Percentiles rank a stretch among this genome's conserved stretches.
Evolutionary conservation across 176 grass and related monocot species (phyloP).

Genomic region (Stipa capillata): DNA sequence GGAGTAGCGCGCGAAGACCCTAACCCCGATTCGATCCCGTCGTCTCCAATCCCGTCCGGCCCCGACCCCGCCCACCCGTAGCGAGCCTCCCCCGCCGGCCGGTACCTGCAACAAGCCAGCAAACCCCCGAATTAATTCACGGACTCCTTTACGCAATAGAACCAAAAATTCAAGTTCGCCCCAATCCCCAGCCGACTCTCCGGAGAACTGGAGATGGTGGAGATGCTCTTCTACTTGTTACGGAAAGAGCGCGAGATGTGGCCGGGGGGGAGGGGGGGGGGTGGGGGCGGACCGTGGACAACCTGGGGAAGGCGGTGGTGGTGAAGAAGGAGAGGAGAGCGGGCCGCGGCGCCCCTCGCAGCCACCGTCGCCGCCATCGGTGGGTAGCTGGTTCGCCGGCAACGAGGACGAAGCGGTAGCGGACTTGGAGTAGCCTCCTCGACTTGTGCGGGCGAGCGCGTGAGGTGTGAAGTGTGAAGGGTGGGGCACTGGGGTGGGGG

Average conservation of each 20-base stretch:
- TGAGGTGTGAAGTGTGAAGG: neutral
- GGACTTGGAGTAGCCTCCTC: neutral
- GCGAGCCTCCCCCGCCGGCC: neutral
- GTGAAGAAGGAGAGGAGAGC: slow-evolving; percentile 45
- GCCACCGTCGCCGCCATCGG: slow-evolving; percentile 32
- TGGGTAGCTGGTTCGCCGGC: neutral
- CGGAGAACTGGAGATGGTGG: neutral
- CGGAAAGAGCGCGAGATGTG: neutral
- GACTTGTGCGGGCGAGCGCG: neutral
- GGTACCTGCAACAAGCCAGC: neutral
- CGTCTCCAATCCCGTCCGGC: neutral
- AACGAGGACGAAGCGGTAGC: neutral
- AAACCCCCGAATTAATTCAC: neutral
- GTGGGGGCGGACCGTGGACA: neutral
- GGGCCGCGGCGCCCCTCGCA: slow-evolving; percentile 22
- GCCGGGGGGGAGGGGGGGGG: no score
- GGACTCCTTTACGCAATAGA: neutral
- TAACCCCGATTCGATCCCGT: neutral
- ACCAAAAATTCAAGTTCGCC: neutral
- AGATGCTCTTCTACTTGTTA: neutral
- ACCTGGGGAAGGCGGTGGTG: slow-evolving; percentile 29
- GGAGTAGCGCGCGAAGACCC: slow-evolving; percentile 54
- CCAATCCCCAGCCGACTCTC: neutral
- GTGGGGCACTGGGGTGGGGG: neutral
- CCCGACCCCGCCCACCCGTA: slow-evolving; percentile 19